Evolutionary conservation across 225 moss, liverwort and hornwort genomes (phyloP), one percentile per base, ranked within the genome.

Genomic region (Neckera pumila): DNA sequence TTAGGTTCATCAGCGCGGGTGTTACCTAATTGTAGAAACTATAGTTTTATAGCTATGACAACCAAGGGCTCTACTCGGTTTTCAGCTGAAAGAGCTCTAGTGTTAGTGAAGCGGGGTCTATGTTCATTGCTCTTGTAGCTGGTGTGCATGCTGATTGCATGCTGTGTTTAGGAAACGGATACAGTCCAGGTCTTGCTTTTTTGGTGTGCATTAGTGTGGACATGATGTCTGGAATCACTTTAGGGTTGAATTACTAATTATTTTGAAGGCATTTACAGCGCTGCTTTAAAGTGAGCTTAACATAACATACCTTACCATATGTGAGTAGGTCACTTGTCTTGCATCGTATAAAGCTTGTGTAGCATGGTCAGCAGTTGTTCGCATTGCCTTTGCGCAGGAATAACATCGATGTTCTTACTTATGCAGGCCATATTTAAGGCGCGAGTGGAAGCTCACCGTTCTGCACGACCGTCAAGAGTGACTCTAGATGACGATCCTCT

Each of bases 371-470:
- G 84, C 53, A 42, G 70, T 79, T 85, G 60, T 85, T 43, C 31
- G 27, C 80, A 75, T 57, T 87, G 54, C 33, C 53, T n/a, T 17
- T 49, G 56, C 69, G 18, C 36, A 31, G 72, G 79, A 84, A 89
- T 82, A 62, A 76, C 71, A 34, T 76, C 53, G 69, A 36, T 58
- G 25, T 76, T 83, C 40, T 86, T 62, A 64, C 67, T 76, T 63
- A 10, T 89, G 91, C 93, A 93, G 93, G 93, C 93, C 28, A 89
- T 84, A 60, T 86, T 80, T 26, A 91, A 87, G 86, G 87, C 89
- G 67, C 88, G 88, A 61, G 63, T 86, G 65, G 89, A 89, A 61
- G 74, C 85, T 87, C 87, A 81, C 40, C 93, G 87, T 22, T 85
- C 84, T 31, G 80, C 89, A 72, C 88, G 81, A 69, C 93, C 84